A percentile compares a stretch with the other conserved stretches of the same genome.
phyloP scores from a whole-genome alignment of 805 yeast species.

The Maudiozyma saulgeensis region DNA sequence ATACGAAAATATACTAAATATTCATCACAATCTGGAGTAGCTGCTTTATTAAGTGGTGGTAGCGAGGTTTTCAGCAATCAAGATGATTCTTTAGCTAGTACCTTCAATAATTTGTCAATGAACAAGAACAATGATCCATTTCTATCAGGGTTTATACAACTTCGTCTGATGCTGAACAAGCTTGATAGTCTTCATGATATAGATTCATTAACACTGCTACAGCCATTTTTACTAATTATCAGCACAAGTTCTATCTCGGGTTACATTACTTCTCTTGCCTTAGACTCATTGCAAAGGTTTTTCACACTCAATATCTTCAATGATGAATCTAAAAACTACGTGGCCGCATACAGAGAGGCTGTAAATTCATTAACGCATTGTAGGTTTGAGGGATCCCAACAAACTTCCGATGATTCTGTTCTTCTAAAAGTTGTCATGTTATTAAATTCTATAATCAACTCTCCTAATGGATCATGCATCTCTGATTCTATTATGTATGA shows the following conservation, averaged over 20 bases:
- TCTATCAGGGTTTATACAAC: constrained; percentile 67
- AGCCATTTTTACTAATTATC: constrained; percentile 78
- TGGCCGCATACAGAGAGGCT: constrained; percentile 39
- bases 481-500: constrained; percentile 80
- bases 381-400: constrained; percentile 91
- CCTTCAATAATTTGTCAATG: constrained; percentile 25
- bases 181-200: constrained; percentile 42
- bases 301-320: constrained; percentile 61
- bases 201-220: constrained; percentile 65
- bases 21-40: constrained; percentile 57
- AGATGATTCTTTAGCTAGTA: constrained; percentile 32
- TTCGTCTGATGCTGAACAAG: constrained; percentile 61
- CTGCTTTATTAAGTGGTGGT: constrained; percentile 70
- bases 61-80: constrained; percentile 41
- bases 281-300: constrained; percentile 66
- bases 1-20: constrained; percentile 81
- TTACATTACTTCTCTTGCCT: constrained; percentile 69
- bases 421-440: constrained; percentile 71
- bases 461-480: constrained; percentile 55
- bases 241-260: constrained; percentile 83
- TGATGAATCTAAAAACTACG: constrained; percentile 47
- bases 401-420: constrained; percentile 84
- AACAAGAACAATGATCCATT: constrained; percentile 44
- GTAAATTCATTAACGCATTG: constrained; percentile 75
- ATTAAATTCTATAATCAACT: constrained; percentile 54